phyloP scores from a whole-genome alignment of 2,329 filamentous ascomycete species.

The Fonsecaea monophora region DNA sequence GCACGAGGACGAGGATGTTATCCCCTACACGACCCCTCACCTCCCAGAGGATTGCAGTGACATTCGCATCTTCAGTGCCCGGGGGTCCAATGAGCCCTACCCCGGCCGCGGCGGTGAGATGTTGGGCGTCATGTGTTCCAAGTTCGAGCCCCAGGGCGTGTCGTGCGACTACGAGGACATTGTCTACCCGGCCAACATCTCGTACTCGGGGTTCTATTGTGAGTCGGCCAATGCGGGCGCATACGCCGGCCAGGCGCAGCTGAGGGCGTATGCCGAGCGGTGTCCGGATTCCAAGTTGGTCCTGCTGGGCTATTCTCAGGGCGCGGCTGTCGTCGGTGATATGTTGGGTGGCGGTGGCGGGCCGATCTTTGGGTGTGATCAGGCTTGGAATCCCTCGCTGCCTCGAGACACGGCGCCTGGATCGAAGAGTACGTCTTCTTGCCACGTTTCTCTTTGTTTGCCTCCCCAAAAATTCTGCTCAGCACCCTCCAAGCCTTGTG shows the following conservation, averaged over 20 bases:
- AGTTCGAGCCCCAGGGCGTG: constrained; percentile 20
- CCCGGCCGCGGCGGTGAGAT: constrained; percentile 28
- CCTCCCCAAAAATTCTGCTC: no score
- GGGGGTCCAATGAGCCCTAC: constrained; percentile 30
- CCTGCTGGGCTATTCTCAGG: constrained; percentile 45
- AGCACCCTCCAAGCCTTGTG: no score
- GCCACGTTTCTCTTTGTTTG: no score
- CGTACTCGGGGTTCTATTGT: constrained; percentile 25
- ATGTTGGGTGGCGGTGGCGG: constrained; percentile 43
- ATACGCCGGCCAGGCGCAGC: constrained; percentile 17
- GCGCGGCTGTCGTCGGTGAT: constrained; percentile 44
- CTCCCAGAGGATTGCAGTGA: constrained; percentile 26
- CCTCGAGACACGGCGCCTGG: constrained; percentile 16
- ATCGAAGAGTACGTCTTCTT: constrained; percentile 24
- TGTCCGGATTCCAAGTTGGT: constrained; percentile 44
- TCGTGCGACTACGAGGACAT: constrained; percentile 34
- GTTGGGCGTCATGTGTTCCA: constrained; percentile 18
- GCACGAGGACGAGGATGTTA: neutral
- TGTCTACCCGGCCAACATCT: constrained; percentile 31
- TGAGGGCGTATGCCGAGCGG: constrained; percentile 22
- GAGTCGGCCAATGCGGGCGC: constrained; percentile 23
- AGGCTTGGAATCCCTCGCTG: constrained; percentile 22
- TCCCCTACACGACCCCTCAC: constrained; percentile 10
- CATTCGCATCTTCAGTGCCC: constrained; percentile 27
- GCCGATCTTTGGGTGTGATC: constrained; percentile 28